These are phyloP conservation scores for Eruca vesicaria DNA, from an alignment of 441 rosid genomes.

Conservation along the genomic window DNA sequence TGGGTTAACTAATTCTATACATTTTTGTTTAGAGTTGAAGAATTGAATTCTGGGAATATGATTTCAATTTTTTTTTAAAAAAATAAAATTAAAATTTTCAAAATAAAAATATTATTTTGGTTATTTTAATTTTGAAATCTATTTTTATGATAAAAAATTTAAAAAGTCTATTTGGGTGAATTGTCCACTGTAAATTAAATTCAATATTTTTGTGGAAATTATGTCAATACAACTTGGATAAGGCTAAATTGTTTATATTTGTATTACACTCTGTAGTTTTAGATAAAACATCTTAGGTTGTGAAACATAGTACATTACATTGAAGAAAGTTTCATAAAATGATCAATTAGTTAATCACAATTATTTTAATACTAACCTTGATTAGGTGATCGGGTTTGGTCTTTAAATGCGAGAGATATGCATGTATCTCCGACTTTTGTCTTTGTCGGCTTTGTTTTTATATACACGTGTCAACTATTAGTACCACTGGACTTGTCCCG, in stretches of 20 bases:
- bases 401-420: constrained; percentile 29
- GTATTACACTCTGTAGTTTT: background rate
- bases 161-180: no score
- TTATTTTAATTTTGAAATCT: no score
- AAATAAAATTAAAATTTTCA: no score
- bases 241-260: background rate
- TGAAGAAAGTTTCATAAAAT: background rate
- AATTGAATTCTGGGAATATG: no score
- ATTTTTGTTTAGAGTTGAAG: no score
- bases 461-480: constrained; percentile 26
- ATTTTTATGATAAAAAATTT: no score
- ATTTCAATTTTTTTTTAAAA: no score
- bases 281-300: background rate
- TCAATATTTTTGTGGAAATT: background rate
- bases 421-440: constrained; percentile 39
- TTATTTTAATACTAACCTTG: constrained; percentile 14
- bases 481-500: constrained; percentile 33
- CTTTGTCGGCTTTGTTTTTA: constrained; percentile 33
- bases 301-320: background rate
- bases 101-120: no score
- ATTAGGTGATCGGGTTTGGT: constrained; percentile 34
- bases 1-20: no score
- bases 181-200: background rate
- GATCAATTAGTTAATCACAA: background rate
- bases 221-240: background rate